Evolutionary conservation across 805 yeast genomes (phyloP).

Genomic region (Cyberlindnera misumaiensis): DNA sequence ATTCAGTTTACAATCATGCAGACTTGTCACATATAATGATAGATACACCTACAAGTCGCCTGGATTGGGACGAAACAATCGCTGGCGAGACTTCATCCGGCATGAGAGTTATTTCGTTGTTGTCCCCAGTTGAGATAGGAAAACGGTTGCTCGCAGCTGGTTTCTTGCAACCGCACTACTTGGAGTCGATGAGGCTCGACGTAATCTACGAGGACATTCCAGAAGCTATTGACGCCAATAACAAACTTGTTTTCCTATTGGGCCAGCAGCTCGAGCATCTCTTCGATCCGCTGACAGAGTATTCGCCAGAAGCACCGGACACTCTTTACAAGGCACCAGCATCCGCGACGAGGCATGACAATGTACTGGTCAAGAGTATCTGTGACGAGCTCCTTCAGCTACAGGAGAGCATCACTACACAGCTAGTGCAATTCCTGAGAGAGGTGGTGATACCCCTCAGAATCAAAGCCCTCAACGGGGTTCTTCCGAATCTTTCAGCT

Average conservation of each 20-base stretch:
- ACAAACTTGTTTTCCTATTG: slow-evolving; percentile 63
- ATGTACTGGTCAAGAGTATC: slow-evolving; percentile 40
- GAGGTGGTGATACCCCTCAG: slow-evolving; percentile 75
- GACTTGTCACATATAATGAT: slow-evolving; percentile 1
- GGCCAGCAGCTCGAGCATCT: slow-evolving; percentile 86
- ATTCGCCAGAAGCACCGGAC: slow-evolving; percentile 85
- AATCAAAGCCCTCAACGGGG: slow-evolving; percentile 53
- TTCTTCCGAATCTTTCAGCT: slow-evolving; percentile 47
- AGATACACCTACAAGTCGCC: background rate
- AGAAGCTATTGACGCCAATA: slow-evolving; percentile 55
- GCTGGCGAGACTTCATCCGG: slow-evolving; percentile 76
- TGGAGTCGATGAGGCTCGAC: slow-evolving; percentile 58
- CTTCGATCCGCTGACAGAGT: slow-evolving; percentile 85
- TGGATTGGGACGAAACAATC: slow-evolving; percentile 68
- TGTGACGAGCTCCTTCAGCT: slow-evolving; percentile 60
- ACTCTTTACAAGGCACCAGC: slow-evolving; percentile 59
- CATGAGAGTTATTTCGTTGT: slow-evolving; percentile 48
- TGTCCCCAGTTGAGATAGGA: slow-evolving; percentile 54
- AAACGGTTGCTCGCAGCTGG: slow-evolving; percentile 49
- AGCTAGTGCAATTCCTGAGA: slow-evolving; percentile 69
- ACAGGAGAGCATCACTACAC: slow-evolving; percentile 65
- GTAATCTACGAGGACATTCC: slow-evolving; percentile 60
- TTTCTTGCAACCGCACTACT: slow-evolving; percentile 39
- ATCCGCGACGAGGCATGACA: slow-evolving; percentile 22
- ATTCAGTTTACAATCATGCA: slow-evolving; percentile 41